These are phyloP conservation scores for Mytilinidion resinicola DNA, from an alignment of 495 filamentous ascomycete species.

Conservation along the genomic window DNA sequence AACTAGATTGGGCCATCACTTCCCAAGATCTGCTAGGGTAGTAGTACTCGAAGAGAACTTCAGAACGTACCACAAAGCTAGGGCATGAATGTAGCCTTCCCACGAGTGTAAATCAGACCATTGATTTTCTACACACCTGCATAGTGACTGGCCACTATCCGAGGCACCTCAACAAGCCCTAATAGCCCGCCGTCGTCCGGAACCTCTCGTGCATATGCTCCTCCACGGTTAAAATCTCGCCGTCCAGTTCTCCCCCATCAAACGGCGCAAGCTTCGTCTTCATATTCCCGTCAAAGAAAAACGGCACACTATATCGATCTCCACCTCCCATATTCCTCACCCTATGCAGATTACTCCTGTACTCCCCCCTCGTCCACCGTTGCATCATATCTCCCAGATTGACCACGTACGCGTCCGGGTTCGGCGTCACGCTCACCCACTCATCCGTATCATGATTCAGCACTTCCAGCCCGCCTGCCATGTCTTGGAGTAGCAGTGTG, in stretches of 20 bases:
- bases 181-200: no score
- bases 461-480: slow-evolving; percentile 33
- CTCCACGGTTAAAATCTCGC: slow-evolving; percentile 31
- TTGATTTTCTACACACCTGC: no score
- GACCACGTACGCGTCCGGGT: slow-evolving; percentile 33
- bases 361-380: slow-evolving; percentile 28
- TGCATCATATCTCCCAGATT: slow-evolving; percentile 38
- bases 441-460: slow-evolving; percentile 26
- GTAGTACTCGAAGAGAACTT: no score
- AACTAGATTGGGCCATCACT: no score
- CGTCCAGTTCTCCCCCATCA: slow-evolving; percentile 27
- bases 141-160: no score
- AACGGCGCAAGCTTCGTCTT: slow-evolving; percentile 34
- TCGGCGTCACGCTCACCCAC: slow-evolving; percentile 33
- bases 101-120: no score
- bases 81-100: no score
- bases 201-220: slow-evolving; percentile 31
- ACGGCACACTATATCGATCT: slow-evolving; percentile 21
- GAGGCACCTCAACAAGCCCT: no score
- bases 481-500: slow-evolving; percentile 38
- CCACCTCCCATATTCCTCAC: slow-evolving; percentile 27
- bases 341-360: slow-evolving; percentile 37
- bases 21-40: no score
- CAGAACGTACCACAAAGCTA: no score
- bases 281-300: slow-evolving; percentile 34